Percentiles rank a stretch among this genome's conserved stretches.
These are phyloP conservation scores for Glarea lozoyensis DNA, from an alignment of 495 filamentous ascomycete species.

Conservation along the genomic window DNA sequence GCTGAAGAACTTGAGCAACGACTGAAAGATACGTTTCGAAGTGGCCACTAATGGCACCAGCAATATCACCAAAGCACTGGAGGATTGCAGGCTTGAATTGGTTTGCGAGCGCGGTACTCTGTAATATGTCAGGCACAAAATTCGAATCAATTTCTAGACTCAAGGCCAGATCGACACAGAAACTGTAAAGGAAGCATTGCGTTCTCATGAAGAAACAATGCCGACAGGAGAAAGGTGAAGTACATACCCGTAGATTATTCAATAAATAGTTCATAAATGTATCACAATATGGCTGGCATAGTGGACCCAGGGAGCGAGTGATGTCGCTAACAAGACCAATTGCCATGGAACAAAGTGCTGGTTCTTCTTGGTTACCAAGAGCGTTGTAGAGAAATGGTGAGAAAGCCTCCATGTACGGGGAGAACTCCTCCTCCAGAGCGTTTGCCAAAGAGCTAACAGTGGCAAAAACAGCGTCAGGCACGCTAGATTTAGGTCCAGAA, in stretches of 20 bases:
- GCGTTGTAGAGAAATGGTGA: slow-evolving; percentile 85
- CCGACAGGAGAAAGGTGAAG: slow-evolving; percentile 1
- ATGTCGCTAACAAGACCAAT: slow-evolving; percentile 97
- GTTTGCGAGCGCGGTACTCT: slow-evolving; percentile 70
- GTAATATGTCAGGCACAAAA: slow-evolving; percentile 25
- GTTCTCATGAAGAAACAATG: neutral
- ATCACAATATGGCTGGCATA: slow-evolving; percentile 90
- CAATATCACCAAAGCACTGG: slow-evolving; percentile 96
- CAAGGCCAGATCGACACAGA: too few species aligned
- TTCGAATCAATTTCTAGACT: too few species aligned
- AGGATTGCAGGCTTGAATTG: slow-evolving; percentile 97
- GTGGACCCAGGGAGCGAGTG: slow-evolving; percentile 78
- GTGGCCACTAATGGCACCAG: slow-evolving; percentile 83
- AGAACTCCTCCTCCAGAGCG: slow-evolving; percentile 83
- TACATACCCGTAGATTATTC: slow-evolving; percentile 73
- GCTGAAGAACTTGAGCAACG: slow-evolving; percentile 87
- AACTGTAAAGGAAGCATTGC: neutral
- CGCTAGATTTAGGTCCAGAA: slow-evolving; percentile 79
- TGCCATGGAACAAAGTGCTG: slow-evolving; percentile 88
- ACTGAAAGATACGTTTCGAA: slow-evolving; percentile 89
- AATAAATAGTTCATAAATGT: slow-evolving; percentile 95
- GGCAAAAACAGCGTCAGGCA: slow-evolving; percentile 88
- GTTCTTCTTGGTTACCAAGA: slow-evolving; percentile 89
- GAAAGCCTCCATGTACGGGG: slow-evolving; percentile 95
- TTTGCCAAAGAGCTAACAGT: slow-evolving; percentile 79